phyloP scores from a whole-genome alignment of 345 rosid species.

The Salix arbutifolia region DNA sequence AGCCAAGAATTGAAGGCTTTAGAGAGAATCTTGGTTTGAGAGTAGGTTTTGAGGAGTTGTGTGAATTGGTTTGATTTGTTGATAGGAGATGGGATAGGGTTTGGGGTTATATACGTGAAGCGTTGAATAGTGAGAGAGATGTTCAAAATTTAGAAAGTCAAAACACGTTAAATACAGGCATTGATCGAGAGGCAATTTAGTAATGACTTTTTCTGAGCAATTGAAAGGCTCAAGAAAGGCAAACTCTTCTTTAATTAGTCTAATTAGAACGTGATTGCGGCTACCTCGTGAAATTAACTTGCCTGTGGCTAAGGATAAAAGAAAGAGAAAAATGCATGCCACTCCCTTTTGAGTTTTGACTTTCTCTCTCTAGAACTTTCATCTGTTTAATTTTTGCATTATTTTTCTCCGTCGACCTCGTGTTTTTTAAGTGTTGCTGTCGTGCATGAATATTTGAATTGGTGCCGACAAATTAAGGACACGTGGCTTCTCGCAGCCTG shows the following conservation, averaged over 20 bases:
- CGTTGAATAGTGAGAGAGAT: not conserved
- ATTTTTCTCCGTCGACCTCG: not conserved
- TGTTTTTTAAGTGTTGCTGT: not conserved
- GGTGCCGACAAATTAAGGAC: conserved; percentile 14
- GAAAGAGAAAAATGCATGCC: not conserved
- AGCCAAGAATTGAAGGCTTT: not conserved
- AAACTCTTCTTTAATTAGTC: conserved; percentile 25
- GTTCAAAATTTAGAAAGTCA: conserved; percentile 43
- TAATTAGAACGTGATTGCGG: not conserved
- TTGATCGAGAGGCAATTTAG: not conserved
- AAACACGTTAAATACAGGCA: conserved; percentile 42
- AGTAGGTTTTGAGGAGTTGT: conserved; percentile 18
- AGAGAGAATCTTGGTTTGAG: conserved; percentile 11
- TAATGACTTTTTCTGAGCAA: conserved; percentile 41
- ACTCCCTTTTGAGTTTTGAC: not conserved
- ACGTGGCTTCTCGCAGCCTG: not conserved
- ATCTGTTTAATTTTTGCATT: not conserved
- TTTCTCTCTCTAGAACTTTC: not conserved
- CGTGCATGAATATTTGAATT: not conserved
- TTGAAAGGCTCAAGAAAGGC: conserved; percentile 26
- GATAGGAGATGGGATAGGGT: conserved; percentile 11
- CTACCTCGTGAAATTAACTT: not conserved
- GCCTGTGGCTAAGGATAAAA: not conserved
- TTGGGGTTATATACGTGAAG: conserved; percentile 22
- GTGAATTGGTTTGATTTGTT: conserved; percentile 35